Conservation (phyloP, 1,139 yeast species). For the Pichia sp. region DNA sequence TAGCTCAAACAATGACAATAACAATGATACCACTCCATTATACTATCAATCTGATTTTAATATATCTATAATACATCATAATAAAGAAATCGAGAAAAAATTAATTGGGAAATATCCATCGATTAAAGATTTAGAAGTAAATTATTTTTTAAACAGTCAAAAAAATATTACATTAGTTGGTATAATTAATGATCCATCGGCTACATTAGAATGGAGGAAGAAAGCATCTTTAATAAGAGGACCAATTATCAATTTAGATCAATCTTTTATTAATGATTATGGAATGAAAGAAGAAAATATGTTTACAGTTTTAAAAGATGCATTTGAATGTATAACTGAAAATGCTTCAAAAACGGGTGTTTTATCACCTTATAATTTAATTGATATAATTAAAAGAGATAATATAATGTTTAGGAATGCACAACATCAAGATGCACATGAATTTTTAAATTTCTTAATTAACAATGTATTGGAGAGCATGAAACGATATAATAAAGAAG, state of each 20-base stretch:
- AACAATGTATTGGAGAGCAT: slow-evolving; percentile 67
- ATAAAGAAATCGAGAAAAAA: slow-evolving; percentile 15
- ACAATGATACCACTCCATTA: neutral
- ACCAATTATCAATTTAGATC: slow-evolving; percentile 78
- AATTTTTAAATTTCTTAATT: slow-evolving; percentile 78
- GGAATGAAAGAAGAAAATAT: slow-evolving; percentile 46
- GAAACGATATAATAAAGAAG: neutral
- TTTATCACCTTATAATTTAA: slow-evolving; percentile 71
- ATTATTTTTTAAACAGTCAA: slow-evolving; percentile 27
- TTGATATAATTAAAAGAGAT: slow-evolving; percentile 70
- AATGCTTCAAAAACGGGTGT: slow-evolving; percentile 68
- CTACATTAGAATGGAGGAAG: slow-evolving; percentile 71
- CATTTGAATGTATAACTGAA: slow-evolving; percentile 79
- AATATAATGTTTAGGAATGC: slow-evolving; percentile 81
- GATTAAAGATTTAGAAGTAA: slow-evolving; percentile 22
- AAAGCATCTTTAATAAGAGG: slow-evolving; percentile 75
- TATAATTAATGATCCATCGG: slow-evolving; percentile 42
- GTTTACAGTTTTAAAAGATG: slow-evolving; percentile 72
- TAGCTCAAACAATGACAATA: neutral
- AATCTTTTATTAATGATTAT: slow-evolving; percentile 44
- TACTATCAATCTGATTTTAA: slow-evolving; percentile 3
- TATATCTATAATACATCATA: neutral
- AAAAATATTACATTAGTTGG: slow-evolving; percentile 42
- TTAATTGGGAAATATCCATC: slow-evolving; percentile 24
- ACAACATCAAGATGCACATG: slow-evolving; percentile 99